phyloP scores from a whole-genome alignment of 495 filamentous ascomycete genomes.

The Neurospora sp. region DNA sequence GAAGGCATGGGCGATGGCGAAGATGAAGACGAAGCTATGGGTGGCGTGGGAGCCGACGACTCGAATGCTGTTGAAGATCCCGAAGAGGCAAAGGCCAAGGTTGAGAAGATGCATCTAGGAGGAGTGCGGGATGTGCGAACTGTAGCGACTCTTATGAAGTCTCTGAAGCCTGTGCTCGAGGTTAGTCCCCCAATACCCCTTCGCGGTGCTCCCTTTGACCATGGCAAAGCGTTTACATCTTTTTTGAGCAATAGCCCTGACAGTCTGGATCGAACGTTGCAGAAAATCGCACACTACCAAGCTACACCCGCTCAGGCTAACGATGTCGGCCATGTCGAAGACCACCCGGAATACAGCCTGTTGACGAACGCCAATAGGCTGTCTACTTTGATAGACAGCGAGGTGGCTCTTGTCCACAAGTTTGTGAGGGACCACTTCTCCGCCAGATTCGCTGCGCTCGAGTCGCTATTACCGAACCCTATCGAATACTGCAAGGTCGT shows the following conservation, averaged over 20 bases:
- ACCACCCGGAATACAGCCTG: constrained; percentile 78
- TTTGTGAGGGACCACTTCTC: constrained; percentile 93
- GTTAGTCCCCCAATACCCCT: constrained; percentile 39
- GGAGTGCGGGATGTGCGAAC: constrained; percentile 62
- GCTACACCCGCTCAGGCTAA: constrained; percentile 52
- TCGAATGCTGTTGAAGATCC: constrained; percentile 48
- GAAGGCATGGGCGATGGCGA: constrained; percentile 36
- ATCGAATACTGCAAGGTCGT: constrained; percentile 95
- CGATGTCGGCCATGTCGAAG: constrained; percentile 66
- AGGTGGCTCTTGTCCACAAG: constrained; percentile 91
- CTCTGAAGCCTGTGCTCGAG: constrained; percentile 65
- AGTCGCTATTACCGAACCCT: constrained; percentile 82
- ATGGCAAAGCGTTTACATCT: constrained; percentile 40
- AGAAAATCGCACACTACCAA: constrained; percentile 72
- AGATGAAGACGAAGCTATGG: constrained; percentile 46
- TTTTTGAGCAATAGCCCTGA: constrained; percentile 46
- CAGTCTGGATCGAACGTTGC: constrained; percentile 37
- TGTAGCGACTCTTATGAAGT: constrained; percentile 67
- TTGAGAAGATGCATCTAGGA: constrained; percentile 70
- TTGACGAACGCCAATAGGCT: constrained; percentile 74
- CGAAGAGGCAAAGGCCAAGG: constrained; percentile 58
- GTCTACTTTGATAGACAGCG: constrained; percentile 81
- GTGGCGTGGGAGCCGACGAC: constrained; percentile 28
- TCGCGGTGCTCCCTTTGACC: constrained; percentile 5
- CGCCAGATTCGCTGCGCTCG: constrained; percentile 87